Base-by-base conservation (phyloP, 129 eudicot species). In the Apium graveolens region DNA sequence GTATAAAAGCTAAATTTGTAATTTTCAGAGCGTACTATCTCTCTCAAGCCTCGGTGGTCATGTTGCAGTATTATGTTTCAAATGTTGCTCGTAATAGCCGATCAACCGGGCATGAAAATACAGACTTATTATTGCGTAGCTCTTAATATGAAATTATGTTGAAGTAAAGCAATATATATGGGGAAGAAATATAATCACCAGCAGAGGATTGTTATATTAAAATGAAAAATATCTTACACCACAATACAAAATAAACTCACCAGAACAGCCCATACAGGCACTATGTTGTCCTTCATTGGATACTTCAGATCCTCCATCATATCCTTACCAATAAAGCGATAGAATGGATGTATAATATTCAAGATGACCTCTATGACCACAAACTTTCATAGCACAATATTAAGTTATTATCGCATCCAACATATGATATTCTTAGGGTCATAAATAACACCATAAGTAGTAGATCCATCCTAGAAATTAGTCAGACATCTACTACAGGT, bases 61-160 rank as follows among this genome's bases (percentile, higher is more conserved):
- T 78, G 37, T n/a, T 14, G 57, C 29, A 24, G 62, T 8, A 43
- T 46, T 74, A 53, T 88, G 90, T 46, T 96, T 91, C 68, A 92
- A 83, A 84, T 92, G 89, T 78, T 82, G 88, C 89, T 92, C 97
- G 35, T 92, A 92, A 80, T 73, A 92, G 87, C 88, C 84, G 79
- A 92, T 88, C 84, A 92, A 76, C 97, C 90, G n/a, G 97, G 79
- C 84, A 76, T 38, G 35, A 75, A 5, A 77, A 29, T 29, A 78
- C 5, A 39, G 7, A 63, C 6, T 2, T 63, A 31, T 63, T 13
- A 63, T 63, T 63, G 29, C 8, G 29, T 29, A 55, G 3, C 4
- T 55, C 65, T 55, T 55, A 21, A 55, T 24, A 24, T 1, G 24
- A 7, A 55, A 21, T 1, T 55, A 53, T 7, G 31, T 24, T 24